phyloP scores from a whole-genome alignment of 2,329 filamentous ascomycete species.

The Neodidymelliopsis sp. region DNA sequence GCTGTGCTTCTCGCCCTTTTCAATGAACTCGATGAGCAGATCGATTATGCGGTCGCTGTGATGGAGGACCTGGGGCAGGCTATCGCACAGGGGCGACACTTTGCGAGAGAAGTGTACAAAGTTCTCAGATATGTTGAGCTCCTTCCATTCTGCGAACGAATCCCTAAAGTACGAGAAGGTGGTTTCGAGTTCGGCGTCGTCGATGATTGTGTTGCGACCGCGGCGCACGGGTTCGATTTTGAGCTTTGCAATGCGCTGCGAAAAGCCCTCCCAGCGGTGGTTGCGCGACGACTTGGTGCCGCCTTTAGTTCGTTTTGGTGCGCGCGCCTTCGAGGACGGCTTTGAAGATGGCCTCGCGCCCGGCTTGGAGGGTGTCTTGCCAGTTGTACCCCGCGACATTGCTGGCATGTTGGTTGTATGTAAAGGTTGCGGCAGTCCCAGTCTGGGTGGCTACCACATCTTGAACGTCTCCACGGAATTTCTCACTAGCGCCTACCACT shows the following conservation, averaged over 20 bases:
- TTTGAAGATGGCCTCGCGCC: constrained; percentile 25
- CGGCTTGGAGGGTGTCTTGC: constrained; percentile 16
- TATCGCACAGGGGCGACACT: constrained; percentile 82
- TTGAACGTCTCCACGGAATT: constrained; percentile 39
- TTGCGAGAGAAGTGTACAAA: constrained; percentile 81
- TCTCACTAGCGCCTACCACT: constrained; percentile 30
- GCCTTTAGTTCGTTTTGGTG: constrained; percentile 70
- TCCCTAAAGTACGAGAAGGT: constrained; percentile 87
- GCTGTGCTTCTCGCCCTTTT: constrained; percentile 77
- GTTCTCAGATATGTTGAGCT: constrained; percentile 84
- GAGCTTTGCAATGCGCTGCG: constrained; percentile 85
- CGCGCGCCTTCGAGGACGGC: constrained; percentile 46
- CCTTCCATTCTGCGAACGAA: constrained; percentile 85
- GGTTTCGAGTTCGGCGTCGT: constrained; percentile 76
- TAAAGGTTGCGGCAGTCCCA: constrained; percentile 12
- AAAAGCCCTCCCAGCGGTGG: constrained; percentile 91
- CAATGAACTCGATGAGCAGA: constrained; percentile 76
- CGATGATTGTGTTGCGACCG: constrained; percentile 83
- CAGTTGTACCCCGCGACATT: constrained; percentile 49
- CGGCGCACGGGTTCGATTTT: constrained; percentile 93
- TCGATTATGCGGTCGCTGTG: constrained; percentile 87
- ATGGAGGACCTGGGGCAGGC: constrained; percentile 88
- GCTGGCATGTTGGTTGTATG: constrained; percentile 49
- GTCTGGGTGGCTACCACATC: constrained; percentile 15
- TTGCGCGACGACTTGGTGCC: constrained; percentile 79